Evolutionary conservation across 768 basidiomycete species (phyloP), one percentile per base, ranked within the genome.

Genomic region (Boletus vermiculosoides): DNA sequence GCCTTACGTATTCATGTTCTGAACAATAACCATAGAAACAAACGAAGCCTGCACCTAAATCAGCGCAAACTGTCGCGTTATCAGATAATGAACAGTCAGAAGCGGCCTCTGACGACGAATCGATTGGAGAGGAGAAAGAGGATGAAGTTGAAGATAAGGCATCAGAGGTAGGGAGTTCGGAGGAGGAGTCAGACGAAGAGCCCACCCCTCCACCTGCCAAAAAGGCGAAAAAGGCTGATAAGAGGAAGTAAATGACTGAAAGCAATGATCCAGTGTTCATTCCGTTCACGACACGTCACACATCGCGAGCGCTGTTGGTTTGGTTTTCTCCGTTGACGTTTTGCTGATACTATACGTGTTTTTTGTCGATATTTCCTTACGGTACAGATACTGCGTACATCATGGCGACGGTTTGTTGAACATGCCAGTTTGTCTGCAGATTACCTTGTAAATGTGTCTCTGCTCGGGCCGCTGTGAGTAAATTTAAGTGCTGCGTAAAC

Each of bases 31-130:
- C 49, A 54, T 37, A 73, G 69, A 74, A 73, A 59, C 22, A 47
- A 33, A 44, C 39, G 37, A 71, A 71, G 53, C 40, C 54, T 34
- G 39, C 51, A 45, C 59, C 70, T 13, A 74, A 71, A 55, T 55
- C 61, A 44, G 71, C 56, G 45, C 57, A 45, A 22, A 52, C 44
- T 20, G 71, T 70, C 48, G 64, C 69, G 25, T 64, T 63, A 12
- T 69, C 71, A 33, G 68, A 67, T 2, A 67, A 66, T 13, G 71
- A 75, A 3, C 66, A 58, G 0, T 74, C 74, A 7, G 77, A 73
- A 1, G 63, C 11, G 16, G 64, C 28, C n/a, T 72, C 65, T 28
- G 56, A 57, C 37, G 33, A 65, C 13, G 71, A 67, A 22, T 62
- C 64, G 2, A 54, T 54, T 37, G 68, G 39, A 5, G 76, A 69